Conservation (phyloP, 805 yeast genomes). For the Deakozyma indianensis region DNA sequence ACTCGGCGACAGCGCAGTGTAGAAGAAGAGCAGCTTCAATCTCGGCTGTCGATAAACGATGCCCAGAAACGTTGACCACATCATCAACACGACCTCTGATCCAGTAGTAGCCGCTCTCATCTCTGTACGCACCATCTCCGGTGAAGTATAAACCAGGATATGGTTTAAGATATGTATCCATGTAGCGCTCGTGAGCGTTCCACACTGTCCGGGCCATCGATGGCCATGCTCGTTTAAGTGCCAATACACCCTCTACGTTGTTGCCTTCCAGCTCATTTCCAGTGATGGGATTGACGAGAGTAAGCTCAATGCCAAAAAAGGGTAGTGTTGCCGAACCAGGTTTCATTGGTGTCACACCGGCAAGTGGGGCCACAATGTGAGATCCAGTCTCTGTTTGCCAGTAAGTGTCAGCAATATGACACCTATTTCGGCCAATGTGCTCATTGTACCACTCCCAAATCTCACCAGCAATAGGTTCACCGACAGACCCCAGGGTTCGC, state of each 20-base stretch:
- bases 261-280: slow-evolving; percentile 76
- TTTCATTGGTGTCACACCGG: slow-evolving; percentile 88
- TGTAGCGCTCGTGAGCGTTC: slow-evolving; percentile 71
- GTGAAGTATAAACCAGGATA: slow-evolving; percentile 91
- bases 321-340: slow-evolving; percentile 97
- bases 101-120: slow-evolving; percentile 93
- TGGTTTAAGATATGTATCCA: slow-evolving; percentile 86
- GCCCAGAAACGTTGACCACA: slow-evolving; percentile 96
- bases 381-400: slow-evolving; percentile 99
- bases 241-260: slow-evolving; percentile 93
- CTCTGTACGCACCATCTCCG: slow-evolving; percentile 98
- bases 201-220: slow-evolving; percentile 96
- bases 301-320: slow-evolving; percentile 87
- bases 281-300: slow-evolving; percentile 81
- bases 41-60: slow-evolving; percentile 95
- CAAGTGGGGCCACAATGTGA: slow-evolving; percentile 84
- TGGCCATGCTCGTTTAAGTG: slow-evolving; percentile 87
- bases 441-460: slow-evolving; percentile 98
- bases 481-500: slow-evolving; percentile 91
- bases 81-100: slow-evolving; percentile 97
- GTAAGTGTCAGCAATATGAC: slow-evolving; percentile 90
- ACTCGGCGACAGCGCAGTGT: slow-evolving; percentile 69
- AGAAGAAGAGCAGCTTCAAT: slow-evolving; percentile 63
- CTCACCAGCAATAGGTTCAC: slow-evolving; percentile 97
- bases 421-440: slow-evolving; percentile 75